Percentiles rank a stretch among this genome's conserved stretches.
Conservation (phyloP, 306 rosid genomes). For the Cucurbita maxima region DNA sequence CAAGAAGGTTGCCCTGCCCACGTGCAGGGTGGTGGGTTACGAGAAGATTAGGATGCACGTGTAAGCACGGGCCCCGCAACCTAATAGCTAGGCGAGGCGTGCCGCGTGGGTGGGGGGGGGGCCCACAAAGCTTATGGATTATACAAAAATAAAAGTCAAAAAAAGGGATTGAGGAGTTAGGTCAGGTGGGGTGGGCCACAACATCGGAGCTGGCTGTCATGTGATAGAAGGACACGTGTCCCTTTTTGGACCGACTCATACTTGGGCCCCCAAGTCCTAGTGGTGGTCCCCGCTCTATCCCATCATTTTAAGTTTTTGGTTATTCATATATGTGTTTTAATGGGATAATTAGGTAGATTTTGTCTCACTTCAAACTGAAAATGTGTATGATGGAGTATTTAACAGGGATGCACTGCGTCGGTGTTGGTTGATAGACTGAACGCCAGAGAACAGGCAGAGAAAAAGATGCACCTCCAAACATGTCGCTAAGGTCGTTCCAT, state of each 20-base stretch:
- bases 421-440: slow-evolving; percentile 47
- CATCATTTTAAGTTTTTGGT: too few species aligned
- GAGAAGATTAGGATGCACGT: slow-evolving; percentile 3
- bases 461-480: slow-evolving; percentile 54
- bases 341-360: neutral
- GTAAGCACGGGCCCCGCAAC: neutral
- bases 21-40: slow-evolving; percentile 2
- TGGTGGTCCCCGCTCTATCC: neutral
- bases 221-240: neutral
- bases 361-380: neutral
- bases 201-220: neutral
- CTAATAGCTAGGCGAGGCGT: neutral
- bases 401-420: slow-evolving; percentile 64
- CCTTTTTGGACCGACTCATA: neutral
- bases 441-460: slow-evolving; percentile 43
- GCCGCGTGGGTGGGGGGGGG: neutral
- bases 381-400: neutral
- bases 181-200: neutral
- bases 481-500: slow-evolving; percentile 43
- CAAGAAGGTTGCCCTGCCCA: neutral
- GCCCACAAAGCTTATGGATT: neutral
- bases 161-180: neutral
- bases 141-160: neutral
- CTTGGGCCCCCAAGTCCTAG: neutral
- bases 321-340: too few species aligned